Percentiles rank a stretch among this genome's conserved stretches.
These are phyloP conservation scores for Fonsecaea nubica DNA, from an alignment of 2,329 filamentous ascomycete genomes.

Conservation along the genomic window DNA sequence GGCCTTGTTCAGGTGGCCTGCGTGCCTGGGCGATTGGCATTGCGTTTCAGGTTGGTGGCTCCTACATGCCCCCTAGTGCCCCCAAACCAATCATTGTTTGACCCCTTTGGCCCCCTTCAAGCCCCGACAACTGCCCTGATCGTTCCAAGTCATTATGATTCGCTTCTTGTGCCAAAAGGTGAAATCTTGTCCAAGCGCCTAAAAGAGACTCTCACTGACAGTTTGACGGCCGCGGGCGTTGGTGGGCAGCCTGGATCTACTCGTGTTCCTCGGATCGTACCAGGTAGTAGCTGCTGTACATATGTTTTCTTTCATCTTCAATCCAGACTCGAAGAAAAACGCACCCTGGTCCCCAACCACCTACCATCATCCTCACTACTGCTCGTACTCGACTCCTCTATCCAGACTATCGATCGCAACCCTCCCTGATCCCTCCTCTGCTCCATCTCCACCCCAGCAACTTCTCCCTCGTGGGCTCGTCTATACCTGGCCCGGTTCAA, in stretches of 20 bases:
- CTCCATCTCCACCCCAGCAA: slow-evolving; percentile 12
- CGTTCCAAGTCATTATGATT: slow-evolving; percentile 4
- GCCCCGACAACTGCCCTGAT: slow-evolving; percentile 4
- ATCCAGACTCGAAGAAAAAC: neutral
- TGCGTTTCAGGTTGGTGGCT: slow-evolving; percentile 30
- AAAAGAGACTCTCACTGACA: neutral
- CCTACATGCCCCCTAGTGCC: neutral
- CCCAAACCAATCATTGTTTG: slow-evolving; percentile 23
- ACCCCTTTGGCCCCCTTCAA: slow-evolving; percentile 14
- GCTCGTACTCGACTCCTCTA: neutral
- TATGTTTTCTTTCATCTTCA: neutral
- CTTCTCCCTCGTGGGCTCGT: slow-evolving; percentile 18
- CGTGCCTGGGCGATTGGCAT: neutral
- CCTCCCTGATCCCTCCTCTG: neutral
- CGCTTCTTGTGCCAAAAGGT: slow-evolving; percentile 15
- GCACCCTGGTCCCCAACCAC: neutral
- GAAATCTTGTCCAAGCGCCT: slow-evolving; percentile 20
- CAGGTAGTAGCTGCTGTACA: neutral
- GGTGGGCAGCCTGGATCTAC: slow-evolving; percentile 4
- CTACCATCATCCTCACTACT: neutral
- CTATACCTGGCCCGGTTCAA: slow-evolving; percentile 17
- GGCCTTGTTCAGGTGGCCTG: neutral
- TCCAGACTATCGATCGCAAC: slow-evolving; percentile 6
- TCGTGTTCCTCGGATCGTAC: neutral
- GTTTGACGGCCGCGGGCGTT: neutral